Conservation (phyloP, 139 green algal species). For the Haematococcus lacustris region DNA sequence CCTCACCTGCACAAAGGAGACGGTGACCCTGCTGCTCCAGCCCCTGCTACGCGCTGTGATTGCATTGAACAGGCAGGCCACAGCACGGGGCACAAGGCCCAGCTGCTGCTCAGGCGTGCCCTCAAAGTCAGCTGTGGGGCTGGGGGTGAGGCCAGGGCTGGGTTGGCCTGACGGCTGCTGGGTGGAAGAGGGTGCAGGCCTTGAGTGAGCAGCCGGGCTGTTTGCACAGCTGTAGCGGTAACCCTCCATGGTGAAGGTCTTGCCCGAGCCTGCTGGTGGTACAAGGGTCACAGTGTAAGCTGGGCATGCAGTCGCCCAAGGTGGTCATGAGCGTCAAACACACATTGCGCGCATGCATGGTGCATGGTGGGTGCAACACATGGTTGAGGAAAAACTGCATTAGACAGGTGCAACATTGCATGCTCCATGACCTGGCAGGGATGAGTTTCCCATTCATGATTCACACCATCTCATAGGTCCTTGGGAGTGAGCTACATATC, state of each 20-base stretch:
- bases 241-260: slow-evolving; percentile 58
- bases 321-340: slow-evolving; percentile 29
- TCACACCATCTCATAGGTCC: too few relatives aligned
- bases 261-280: slow-evolving; percentile 42
- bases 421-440: too few relatives aligned
- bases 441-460: too few relatives aligned
- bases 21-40: slow-evolving; percentile 8
- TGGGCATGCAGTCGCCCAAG: not conserved
- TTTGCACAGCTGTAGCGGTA: slow-evolving; percentile 29
- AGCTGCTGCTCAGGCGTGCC: slow-evolving; percentile 25
- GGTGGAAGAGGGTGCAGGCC: not conserved
- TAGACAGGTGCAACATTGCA: too few relatives aligned
- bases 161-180: not conserved
- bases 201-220: not conserved
- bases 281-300: slow-evolving; percentile 15
- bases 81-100: slow-evolving; percentile 34
- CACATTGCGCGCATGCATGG: too few relatives aligned
- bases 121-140: slow-evolving; percentile 6
- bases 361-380: too few relatives aligned
- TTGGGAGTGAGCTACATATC: too few relatives aligned
- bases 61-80: slow-evolving; percentile 24
- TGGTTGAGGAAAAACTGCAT: too few relatives aligned
- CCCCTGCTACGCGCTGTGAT: not conserved
- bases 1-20: slow-evolving; percentile 26
- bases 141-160: not conserved